Base-by-base conservation (phyloP, 371 early-diverging fungal species). In the Mortierella polycephala region DNA sequence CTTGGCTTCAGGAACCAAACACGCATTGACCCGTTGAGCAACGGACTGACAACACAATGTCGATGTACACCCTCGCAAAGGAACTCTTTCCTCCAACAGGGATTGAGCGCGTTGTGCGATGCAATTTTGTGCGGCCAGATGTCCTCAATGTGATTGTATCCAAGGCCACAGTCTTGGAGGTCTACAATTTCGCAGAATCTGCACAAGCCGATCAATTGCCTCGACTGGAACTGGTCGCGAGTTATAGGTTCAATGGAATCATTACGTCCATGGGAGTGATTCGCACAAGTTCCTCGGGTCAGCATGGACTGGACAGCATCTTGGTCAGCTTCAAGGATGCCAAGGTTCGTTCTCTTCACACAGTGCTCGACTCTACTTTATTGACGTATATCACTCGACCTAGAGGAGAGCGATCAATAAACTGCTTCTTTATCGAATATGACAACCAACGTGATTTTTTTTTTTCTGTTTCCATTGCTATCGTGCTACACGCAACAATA, bases 241-340 rank as follows among this genome's bases (percentile, higher is more conserved):
- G 92, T 65, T 94, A 90, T 81, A 86, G 88, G 55, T 83, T 98
- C 44, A 91, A 93, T 57, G 98, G 96, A 6, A 88, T 84, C 42
- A 88, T 96, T 52, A 87, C 94, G 10, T 93, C 94, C 5, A 87
- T 96, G 82, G 93, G 90, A 14, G 88, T 89, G 9, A 91, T 96
- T 11, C 87, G 90, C 20, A 91, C 94, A 9, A 83, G 84, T 18
- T 85, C 91, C 14, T 85, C 90, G 12, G 88, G 89, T 51, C 86
- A 85, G 37, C 91, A 90, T 45, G 94, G 92, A 5, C 88, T 90
- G 49, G 96, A 96, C 82, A 90, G 92, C 67, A 81, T 98, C 67
- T 75, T 97, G 40, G 81, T 97, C 61, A 92, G 90, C 45, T 97
- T 98, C 76, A 88, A 87, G 60, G 97, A 97, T 81, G 99, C 99